Percentiles rank a stretch among this genome's conserved stretches.
phyloP scores from a whole-genome alignment of 352 stramenopile genomes.

The Pythium dissotocum region DNA sequence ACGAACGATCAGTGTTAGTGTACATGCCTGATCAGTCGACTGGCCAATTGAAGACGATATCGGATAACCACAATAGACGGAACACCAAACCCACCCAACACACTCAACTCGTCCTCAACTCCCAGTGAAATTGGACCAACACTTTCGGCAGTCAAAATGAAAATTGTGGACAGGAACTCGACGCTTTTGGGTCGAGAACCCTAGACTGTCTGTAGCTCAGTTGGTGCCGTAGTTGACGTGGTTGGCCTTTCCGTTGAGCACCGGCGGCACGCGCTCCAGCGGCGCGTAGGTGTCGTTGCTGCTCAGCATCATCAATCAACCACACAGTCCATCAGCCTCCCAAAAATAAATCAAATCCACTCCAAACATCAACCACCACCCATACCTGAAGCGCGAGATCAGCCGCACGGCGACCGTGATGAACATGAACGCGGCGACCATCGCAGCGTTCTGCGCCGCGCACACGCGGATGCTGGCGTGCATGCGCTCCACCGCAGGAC shows the following conservation, averaged over 20 bases:
- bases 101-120: too few species aligned
- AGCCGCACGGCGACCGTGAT: conserved; percentile 38
- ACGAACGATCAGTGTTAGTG: too few species aligned
- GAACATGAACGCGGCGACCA: conserved; percentile 65
- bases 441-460: conserved; percentile 52
- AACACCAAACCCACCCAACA: too few species aligned
- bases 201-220: background rate
- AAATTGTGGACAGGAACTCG: too few species aligned
- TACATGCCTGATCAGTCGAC: too few species aligned
- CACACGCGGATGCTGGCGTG: conserved; percentile 64
- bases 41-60: too few species aligned
- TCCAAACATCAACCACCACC: background rate
- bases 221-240: conserved; percentile 25
- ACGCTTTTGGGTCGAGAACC: too few species aligned
- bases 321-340: background rate
- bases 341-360: background rate
- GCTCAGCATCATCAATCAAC: background rate
- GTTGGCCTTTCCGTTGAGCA: conserved; percentile 28
- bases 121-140: too few species aligned
- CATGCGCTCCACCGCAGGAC: conserved; percentile 39
- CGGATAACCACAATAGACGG: too few species aligned
- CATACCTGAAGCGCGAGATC: conserved; percentile 20
- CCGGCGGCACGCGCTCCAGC: conserved; percentile 18
- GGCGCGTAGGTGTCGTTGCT: conserved; percentile 12
- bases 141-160: too few species aligned